Evolutionary conservation across 331 rosid genomes (phyloP).

Genomic region (Malus hybrid): DNA sequence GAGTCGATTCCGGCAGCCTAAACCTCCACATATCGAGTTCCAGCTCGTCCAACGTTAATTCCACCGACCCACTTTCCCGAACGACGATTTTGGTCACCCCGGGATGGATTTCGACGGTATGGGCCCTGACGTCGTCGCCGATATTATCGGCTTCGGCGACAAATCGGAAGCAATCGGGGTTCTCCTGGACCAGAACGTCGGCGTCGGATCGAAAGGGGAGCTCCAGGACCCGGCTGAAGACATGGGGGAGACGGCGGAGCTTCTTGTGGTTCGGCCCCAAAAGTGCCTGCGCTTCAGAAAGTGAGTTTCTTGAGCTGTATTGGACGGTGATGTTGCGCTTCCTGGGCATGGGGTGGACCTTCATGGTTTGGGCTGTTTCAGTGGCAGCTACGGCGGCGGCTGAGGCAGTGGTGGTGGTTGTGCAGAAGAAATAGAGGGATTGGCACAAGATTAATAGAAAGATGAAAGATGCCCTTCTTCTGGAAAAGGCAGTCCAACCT

Average conservation of each 20-base stretch:
- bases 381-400: neutral
- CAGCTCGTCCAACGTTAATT: conserved; percentile 57
- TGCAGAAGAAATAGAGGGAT: conserved; percentile 12
- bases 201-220: conserved; percentile 95
- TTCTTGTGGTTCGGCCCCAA: conserved; percentile 52
- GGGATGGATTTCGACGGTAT: conserved; percentile 82
- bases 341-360: conserved; percentile 85
- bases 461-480: conserved; percentile 16
- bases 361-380: conserved; percentile 36
- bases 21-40: conserved; percentile 97
- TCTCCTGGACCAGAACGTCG: conserved; percentile 68
- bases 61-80: conserved; percentile 56
- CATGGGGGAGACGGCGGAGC: conserved; percentile 85
- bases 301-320: conserved; percentile 32
- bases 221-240: conserved; percentile 85
- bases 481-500: conserved; percentile 9
- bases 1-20: conserved; percentile 78
- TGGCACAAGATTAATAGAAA: conserved; percentile 12
- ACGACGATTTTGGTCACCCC: conserved; percentile 91
- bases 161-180: conserved; percentile 73
- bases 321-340: conserved; percentile 84
- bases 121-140: conserved; percentile 52
- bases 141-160: conserved; percentile 56
- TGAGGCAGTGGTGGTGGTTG: neutral
- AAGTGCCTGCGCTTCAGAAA: conserved; percentile 45